Evolutionary conservation across 2,329 filamentous ascomycete species (phyloP).

Genomic region (Fusarium sulawesiense): DNA sequence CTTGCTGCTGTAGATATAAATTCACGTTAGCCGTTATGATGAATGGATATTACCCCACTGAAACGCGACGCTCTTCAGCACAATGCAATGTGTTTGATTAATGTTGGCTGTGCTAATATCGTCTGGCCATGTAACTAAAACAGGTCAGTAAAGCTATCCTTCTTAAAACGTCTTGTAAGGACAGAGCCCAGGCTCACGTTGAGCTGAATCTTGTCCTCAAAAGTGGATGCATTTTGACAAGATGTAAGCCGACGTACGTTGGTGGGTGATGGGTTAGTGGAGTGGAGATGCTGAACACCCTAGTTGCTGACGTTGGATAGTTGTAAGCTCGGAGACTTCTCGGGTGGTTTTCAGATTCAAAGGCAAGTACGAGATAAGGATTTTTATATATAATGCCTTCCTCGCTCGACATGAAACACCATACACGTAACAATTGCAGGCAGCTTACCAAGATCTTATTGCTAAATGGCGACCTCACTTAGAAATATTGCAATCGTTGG

Average conservation of each 20-base stretch:
- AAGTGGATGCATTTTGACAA: background rate
- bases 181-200: too few relatives aligned
- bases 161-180: too few relatives aligned
- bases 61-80: too few relatives aligned
- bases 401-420: background rate
- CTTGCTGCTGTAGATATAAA: too few relatives aligned
- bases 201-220: background rate
- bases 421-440: accelerated
- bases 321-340: background rate
- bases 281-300: background rate
- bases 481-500: background rate
- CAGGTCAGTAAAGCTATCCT: too few relatives aligned
- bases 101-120: too few relatives aligned
- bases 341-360: background rate
- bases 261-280: background rate
- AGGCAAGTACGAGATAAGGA: accelerated
- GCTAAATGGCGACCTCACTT: background rate
- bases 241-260: background rate
- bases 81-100: too few relatives aligned
- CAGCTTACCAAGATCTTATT: background rate
- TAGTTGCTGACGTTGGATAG: background rate
- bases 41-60: too few relatives aligned
- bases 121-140: too few relatives aligned
- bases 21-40: too few relatives aligned
- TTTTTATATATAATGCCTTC: background rate